A percentile compares a stretch with the other conserved stretches of the same genome.
phyloP scores from a whole-genome alignment of 441 rosid genomes.

The Geranium incanum region DNA sequence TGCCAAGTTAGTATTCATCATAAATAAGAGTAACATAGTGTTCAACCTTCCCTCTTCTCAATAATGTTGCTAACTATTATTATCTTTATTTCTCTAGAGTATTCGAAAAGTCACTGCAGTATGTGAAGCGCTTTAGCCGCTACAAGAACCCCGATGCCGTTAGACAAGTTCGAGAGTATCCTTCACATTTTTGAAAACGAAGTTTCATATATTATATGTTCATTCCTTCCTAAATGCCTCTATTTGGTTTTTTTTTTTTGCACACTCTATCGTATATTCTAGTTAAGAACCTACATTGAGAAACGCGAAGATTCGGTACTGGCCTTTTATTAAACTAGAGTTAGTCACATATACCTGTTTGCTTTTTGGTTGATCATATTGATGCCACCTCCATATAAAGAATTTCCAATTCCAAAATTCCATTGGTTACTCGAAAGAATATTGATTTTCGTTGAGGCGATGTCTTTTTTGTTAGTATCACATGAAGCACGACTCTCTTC shows the following conservation, averaged over 20 bases:
- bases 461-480: background rate
- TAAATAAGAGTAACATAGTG: background rate
- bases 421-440: background rate
- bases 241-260: background rate
- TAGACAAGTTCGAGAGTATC: conserved; percentile 97
- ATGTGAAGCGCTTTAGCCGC: conserved; percentile 92
- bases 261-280: background rate
- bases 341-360: background rate
- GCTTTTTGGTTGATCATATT: background rate
- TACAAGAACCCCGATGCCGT: conserved; percentile 95
- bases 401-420: no score
- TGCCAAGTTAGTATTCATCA: background rate
- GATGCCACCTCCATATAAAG: background rate
- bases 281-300: background rate
- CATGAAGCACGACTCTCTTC: background rate
- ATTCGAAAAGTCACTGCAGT: conserved; percentile 91
- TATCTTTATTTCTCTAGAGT: conserved; percentile 40
- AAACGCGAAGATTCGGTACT: background rate
- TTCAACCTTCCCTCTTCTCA: background rate
- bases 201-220: background rate
- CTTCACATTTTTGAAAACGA: conserved; percentile 22
- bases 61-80: conserved; percentile 6
- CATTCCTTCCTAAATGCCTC: background rate
- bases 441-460: background rate
- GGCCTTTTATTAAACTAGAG: background rate